A percentile compares a stretch with the other conserved stretches of the same genome.
These are phyloP conservation scores for Boletus rubroflammeus DNA, from an alignment of 768 basidiomycete genomes.

Conservation along the genomic window DNA sequence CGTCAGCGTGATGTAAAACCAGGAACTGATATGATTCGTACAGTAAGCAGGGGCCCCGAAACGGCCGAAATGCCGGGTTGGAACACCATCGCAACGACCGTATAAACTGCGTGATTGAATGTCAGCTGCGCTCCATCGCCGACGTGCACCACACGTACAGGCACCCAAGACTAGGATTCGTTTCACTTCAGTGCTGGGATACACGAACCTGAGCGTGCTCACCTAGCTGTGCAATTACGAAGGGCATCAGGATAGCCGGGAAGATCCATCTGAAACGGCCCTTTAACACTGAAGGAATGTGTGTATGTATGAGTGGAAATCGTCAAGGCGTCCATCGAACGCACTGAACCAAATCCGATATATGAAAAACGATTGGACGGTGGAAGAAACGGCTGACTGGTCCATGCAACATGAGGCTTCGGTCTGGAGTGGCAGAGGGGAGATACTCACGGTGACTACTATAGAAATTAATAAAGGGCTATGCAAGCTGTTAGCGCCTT, in stretches of 20 bases:
- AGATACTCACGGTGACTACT: conserved; percentile 20
- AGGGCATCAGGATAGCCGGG: conserved; percentile 14
- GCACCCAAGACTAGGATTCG: conserved; percentile 10
- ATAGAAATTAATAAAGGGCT: conserved; percentile 23
- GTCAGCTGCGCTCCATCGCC: conserved; percentile 2
- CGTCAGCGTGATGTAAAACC: conserved; percentile 1
- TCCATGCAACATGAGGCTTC: conserved; percentile 10
- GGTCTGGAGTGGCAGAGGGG: background rate
- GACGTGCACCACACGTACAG: conserved; percentile 6
- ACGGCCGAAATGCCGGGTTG: conserved; percentile 15
- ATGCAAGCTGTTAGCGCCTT: conserved; percentile 4
- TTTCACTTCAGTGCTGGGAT: conserved; percentile 1
- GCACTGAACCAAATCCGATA: conserved; percentile 23
- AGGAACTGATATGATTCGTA: conserved; percentile 1
- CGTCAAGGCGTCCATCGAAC: conserved; percentile 3
- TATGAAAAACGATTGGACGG: conserved; percentile 27
- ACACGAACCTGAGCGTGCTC: background rate
- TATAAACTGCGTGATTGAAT: conserved; percentile 12
- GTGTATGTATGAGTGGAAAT: background rate
- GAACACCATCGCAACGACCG: conserved; percentile 9
- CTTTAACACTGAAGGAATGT: conserved; percentile 8
- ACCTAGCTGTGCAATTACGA: conserved; percentile 19
- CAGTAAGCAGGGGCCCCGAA: conserved; percentile 19
- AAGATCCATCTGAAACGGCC: conserved; percentile 18
- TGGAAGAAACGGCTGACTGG: conserved; percentile 18